Base-by-base conservation (phyloP, 306 rosid species). In the Vachellia collinsii region DNA sequence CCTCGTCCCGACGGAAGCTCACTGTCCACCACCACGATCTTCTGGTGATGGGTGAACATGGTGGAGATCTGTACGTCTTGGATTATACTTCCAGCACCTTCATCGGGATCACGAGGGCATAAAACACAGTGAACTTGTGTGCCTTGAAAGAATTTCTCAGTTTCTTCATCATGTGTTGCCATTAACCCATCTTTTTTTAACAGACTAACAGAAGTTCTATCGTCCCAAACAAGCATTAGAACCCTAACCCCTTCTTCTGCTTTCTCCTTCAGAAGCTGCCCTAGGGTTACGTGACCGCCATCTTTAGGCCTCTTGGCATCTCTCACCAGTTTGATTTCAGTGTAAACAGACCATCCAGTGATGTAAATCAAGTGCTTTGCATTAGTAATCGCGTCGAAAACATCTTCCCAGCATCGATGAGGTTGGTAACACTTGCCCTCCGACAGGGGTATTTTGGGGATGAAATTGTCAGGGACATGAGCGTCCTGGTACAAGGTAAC, bases 211-310 rank as follows among this genome's bases (percentile, higher is more conserved):
- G 94, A 91, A 43, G 94, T 89, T 80, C 92, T 91, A 59, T 91
- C 92, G 77, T 91, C 94, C 94, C 94, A 91, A 43, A 91, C 92
- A 51, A 91, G 92, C 92, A 91, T 87, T 22, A 89, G 85, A 74
- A 91, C 92, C 77, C 85, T 87, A 39, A 89, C 91, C 47, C 92
- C 92, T 77, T 91, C 91, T 13, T 42, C 61, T 65, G 92, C 92
- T n/a, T 91, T 91, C 47, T 87, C 81, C 90, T 87, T 89, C 22
- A 91, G 91, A 83, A 91, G 89, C 46, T 87, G 89, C 36, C 94
- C 94, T 23, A 91, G 80, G 8, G 61, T 84, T 37, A 16, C 19
- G 58, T 87, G 86, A 29, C 92, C 94, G 17, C 94, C 92, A 34
- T 91, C 85, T 62, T 86, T 91, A 13, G 90, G 87, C 75, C 92